Evolutionary conservation across 495 filamentous ascomycete species (phyloP).

Genomic region (Penicillium mononematosum): DNA sequence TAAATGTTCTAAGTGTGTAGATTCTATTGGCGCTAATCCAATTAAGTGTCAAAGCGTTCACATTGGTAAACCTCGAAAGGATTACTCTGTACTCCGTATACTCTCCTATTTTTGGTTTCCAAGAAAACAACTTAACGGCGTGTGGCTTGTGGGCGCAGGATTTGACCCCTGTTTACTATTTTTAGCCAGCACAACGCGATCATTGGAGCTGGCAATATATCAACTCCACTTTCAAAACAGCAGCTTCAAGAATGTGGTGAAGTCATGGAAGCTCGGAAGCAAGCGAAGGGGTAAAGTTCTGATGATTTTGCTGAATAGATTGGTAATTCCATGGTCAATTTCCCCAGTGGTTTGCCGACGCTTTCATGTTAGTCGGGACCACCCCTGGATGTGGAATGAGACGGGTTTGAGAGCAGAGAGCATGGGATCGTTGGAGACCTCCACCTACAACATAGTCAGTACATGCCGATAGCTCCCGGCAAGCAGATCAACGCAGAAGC

Average conservation of each 20-base stretch:
- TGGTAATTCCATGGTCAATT: not conserved
- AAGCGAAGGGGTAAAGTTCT: conserved; percentile 1
- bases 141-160: conserved; percentile 2
- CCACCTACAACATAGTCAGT: not conserved
- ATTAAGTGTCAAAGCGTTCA: not conserved
- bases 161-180: conserved; percentile 12
- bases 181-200: conserved; percentile 7
- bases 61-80: not conserved
- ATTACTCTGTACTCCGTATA: not conserved
- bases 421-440: not conserved
- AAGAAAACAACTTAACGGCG: not conserved
- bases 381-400: not conserved
- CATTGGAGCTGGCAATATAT: conserved; percentile 2
- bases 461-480: not conserved
- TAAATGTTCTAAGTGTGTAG: not conserved
- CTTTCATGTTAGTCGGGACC: not conserved
- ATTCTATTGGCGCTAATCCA: not conserved
- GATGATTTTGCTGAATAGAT: not conserved
- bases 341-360: not conserved
- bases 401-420: not conserved
- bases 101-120: not conserved
- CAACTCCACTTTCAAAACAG: conserved; percentile 5
- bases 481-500: conserved; percentile 1
- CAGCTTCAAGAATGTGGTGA: conserved; percentile 9
- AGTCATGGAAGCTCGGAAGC: conserved; percentile 5